Conservation (phyloP, 2,329 filamentous ascomycete species). For the Pyricularia sp. region DNA sequence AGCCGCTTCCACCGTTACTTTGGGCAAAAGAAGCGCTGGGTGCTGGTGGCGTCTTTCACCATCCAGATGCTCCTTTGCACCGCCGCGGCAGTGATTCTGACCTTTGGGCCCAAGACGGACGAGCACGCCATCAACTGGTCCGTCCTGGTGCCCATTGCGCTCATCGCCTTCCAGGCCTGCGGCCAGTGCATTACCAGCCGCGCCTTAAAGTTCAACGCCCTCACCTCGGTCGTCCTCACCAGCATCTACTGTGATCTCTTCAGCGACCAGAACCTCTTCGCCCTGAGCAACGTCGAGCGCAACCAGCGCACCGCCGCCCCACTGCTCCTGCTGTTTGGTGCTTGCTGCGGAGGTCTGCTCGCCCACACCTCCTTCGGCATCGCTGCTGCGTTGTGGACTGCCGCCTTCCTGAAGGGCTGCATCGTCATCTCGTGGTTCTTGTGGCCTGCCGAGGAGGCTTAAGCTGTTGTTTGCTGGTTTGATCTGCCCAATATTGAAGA, state of each 20-base stretch:
- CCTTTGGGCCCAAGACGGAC: slow-evolving; percentile 26
- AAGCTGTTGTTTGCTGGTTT: neutral
- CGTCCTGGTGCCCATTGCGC: slow-evolving; percentile 51
- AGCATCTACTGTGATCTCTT: slow-evolving; percentile 74
- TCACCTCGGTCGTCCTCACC: slow-evolving; percentile 70
- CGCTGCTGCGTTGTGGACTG: slow-evolving; percentile 45
- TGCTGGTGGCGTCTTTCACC: slow-evolving; percentile 46
- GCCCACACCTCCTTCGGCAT: slow-evolving; percentile 34
- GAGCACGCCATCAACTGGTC: slow-evolving; percentile 38
- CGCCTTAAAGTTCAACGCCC: slow-evolving; percentile 52
- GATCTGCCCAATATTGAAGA: neutral
- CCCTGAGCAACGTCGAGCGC: slow-evolving; percentile 29
- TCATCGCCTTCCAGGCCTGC: slow-evolving; percentile 59
- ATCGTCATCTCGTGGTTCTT: slow-evolving; percentile 46
- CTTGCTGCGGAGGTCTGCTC: slow-evolving; percentile 36
- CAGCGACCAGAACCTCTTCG: slow-evolving; percentile 40
- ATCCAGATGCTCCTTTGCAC: slow-evolving; percentile 37
- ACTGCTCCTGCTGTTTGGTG: slow-evolving; percentile 33
- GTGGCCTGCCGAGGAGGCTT: slow-evolving; percentile 31
- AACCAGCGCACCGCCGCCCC: slow-evolving; percentile 38
- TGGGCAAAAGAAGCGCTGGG: slow-evolving; percentile 49
- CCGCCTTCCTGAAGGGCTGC: slow-evolving; percentile 38
- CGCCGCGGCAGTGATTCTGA: slow-evolving; percentile 40
- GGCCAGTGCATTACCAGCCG: slow-evolving; percentile 67
- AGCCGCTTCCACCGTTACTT: slow-evolving; percentile 52